Evolutionary conservation across 2,329 filamentous ascomycete genomes (phyloP).

Genomic region (Lecanosticta acicola): DNA sequence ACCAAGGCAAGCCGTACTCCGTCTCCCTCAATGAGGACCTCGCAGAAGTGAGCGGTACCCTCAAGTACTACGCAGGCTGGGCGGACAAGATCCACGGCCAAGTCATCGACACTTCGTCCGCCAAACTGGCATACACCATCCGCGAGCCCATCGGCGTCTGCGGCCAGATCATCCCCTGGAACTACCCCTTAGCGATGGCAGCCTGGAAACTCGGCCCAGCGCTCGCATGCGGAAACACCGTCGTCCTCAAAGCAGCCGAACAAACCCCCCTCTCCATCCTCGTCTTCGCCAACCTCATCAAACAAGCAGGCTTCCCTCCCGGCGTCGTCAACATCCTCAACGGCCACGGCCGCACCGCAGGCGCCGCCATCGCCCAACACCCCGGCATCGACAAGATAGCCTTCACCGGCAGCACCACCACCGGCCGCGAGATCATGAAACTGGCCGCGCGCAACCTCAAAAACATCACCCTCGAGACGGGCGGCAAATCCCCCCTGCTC

Average conservation of each 20-base stretch:
- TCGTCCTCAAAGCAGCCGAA: conserved; percentile 53
- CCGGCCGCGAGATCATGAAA: conserved; percentile 71
- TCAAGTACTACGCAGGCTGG: conserved; percentile 45
- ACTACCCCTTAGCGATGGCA: conserved; percentile 66
- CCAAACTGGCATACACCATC: conserved; percentile 47
- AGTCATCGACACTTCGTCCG: conserved; percentile 44
- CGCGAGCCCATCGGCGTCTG: conserved; percentile 22
- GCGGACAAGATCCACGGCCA: conserved; percentile 47
- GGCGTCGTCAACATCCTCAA: conserved; percentile 74
- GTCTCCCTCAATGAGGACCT: conserved; percentile 43
- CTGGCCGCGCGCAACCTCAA: conserved; percentile 59
- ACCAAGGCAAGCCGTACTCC: conserved; percentile 54
- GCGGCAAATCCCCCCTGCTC: conserved; percentile 54
- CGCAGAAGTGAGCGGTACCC: conserved; percentile 41
- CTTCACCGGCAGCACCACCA: conserved; percentile 70
- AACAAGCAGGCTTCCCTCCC: conserved; percentile 69
- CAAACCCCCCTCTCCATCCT: conserved; percentile 48
- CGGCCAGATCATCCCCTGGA: conserved; percentile 55
- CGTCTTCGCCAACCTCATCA: conserved; percentile 57
- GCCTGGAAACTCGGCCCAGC: conserved; percentile 71
- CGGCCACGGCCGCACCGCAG: conserved; percentile 62
- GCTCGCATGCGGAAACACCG: conserved; percentile 51
- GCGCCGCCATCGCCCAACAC: conserved; percentile 63
- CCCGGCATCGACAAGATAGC: conserved; percentile 67
- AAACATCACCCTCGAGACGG: conserved; percentile 57